Conservation (phyloP, 768 basidiomycete genomes). For the Termitomyces sp. region DNA sequence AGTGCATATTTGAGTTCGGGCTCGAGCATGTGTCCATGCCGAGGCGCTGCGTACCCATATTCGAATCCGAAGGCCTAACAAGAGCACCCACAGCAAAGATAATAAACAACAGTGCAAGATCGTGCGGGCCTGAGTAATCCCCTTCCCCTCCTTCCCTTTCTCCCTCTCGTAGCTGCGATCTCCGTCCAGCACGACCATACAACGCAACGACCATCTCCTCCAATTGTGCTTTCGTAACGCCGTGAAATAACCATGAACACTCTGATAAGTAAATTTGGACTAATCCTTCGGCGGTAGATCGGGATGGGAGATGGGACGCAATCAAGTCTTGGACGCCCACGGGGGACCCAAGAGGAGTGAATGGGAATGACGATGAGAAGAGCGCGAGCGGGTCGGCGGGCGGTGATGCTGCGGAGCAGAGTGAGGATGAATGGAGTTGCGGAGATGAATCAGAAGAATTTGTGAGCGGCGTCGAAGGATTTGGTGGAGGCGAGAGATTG, state of each 20-base stretch:
- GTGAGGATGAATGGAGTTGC: constrained; percentile 7
- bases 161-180: not conserved
- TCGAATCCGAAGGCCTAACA: constrained; percentile 21
- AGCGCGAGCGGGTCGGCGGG: constrained; percentile 28
- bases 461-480: constrained; percentile 21
- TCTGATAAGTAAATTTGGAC: constrained; percentile 41
- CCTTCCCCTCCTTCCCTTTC: not conserved
- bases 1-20: not conserved
- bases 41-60: not conserved
- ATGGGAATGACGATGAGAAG: constrained; percentile 60
- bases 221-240: constrained; percentile 41
- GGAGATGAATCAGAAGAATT: constrained; percentile 18
- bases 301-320: constrained; percentile 48
- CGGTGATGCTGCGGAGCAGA: constrained; percentile 15
- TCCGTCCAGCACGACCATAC: constrained; percentile 21
- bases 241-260: constrained; percentile 48
- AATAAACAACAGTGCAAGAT: constrained; percentile 43
- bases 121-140: constrained; percentile 41
- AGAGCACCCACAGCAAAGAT: constrained; percentile 53
- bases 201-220: constrained; percentile 37
- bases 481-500: constrained; percentile 8
- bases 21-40: no score
- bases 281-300: constrained; percentile 42
- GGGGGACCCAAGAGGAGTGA: constrained; percentile 52
- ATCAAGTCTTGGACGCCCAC: constrained; percentile 44